Percentiles rank a stretch among this genome's conserved stretches.
phyloP scores from a whole-genome alignment of 2,329 filamentous ascomycete genomes.

The Phaeoacremonium minimum region DNA sequence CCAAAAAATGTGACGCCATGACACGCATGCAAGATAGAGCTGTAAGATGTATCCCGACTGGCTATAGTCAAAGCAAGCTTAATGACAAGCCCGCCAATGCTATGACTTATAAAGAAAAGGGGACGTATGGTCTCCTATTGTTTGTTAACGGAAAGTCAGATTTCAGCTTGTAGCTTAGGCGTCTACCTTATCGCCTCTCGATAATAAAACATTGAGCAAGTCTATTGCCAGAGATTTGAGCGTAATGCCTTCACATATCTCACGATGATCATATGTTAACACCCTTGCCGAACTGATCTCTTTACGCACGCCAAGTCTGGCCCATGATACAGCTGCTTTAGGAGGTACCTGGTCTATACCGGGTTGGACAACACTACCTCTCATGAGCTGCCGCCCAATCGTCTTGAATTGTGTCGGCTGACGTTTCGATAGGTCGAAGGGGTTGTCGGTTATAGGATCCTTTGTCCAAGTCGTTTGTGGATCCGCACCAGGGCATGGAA shows the following conservation, averaged over 20 bases:
- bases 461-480: conserved; percentile 42
- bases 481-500: conserved; percentile 44
- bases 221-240: conserved; percentile 37
- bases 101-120: conserved; percentile 53
- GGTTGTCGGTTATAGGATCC: conserved; percentile 38
- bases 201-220: conserved; percentile 30
- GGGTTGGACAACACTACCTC: background rate
- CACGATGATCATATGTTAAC: conserved; percentile 41
- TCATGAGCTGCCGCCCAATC: conserved; percentile 2
- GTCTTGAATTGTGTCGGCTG: conserved; percentile 15
- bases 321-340: conserved; percentile 33
- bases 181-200: conserved; percentile 13
- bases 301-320: conserved; percentile 41
- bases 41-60: conserved; percentile 25
- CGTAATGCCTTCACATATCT: conserved; percentile 27
- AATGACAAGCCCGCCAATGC: conserved; percentile 50
- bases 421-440: conserved; percentile 25
- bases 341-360: conserved; percentile 14
- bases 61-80: conserved; percentile 49
- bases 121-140: conserved; percentile 32
- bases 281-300: conserved; percentile 40
- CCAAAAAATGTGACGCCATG: conserved; percentile 55
- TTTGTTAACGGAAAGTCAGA: background rate
- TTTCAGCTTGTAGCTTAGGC: background rate
- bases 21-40: conserved; percentile 43